Base-by-base conservation (phyloP, 2,329 filamentous ascomycete species). In the Colletotrichum sp. region DNA sequence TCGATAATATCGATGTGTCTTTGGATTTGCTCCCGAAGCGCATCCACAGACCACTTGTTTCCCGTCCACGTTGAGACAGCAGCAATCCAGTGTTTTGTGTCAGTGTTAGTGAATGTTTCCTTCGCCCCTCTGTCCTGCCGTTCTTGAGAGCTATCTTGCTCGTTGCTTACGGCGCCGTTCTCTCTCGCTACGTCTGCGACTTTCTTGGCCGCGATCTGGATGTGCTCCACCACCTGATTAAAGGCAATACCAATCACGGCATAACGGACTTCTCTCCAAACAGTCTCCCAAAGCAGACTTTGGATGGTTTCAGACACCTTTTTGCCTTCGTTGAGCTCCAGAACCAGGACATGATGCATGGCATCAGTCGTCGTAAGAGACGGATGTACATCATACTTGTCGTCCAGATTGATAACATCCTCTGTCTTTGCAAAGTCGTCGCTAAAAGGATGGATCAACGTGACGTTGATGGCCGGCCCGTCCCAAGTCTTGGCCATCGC, bases 351-450 rank as follows among this genome's bases (percentile, higher is more conserved):
- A 34, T 81, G 80, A 24, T 81, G 80, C 60, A 79, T 78, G 26
- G 80, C 80, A 55, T 82, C 81, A n/a, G 80, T 81, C 3, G 80
- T 81, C 30, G 79, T 80, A 13, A 82, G 78, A 8, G 78, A 79
- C 30, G 81, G 80, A 24, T 81, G 81, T 4, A 81, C 80, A 64
- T 81, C 81, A 59, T 81, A 81, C 57, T 80, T 77, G n/a, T 80
- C 80, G 70, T 82, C 81, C 2, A 82, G 70, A 34, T 81, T 79
- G n/a, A 79, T 78, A 12, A 78, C 78, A 18, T 77, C 75, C 10
- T 79, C 79, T 1, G 77, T 74, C 6, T 72, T 71, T 12, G 75
- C 76, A 36, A 81, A 81, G 1, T 77, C 72, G 65, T 81, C 79
- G 59, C 79, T 67, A 64, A 80, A 80, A 3, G 81, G 81, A 26